These are phyloP conservation scores for Claviceps digitariae DNA, from an alignment of 2,329 filamentous ascomycete genomes.

Conservation along the genomic window DNA sequence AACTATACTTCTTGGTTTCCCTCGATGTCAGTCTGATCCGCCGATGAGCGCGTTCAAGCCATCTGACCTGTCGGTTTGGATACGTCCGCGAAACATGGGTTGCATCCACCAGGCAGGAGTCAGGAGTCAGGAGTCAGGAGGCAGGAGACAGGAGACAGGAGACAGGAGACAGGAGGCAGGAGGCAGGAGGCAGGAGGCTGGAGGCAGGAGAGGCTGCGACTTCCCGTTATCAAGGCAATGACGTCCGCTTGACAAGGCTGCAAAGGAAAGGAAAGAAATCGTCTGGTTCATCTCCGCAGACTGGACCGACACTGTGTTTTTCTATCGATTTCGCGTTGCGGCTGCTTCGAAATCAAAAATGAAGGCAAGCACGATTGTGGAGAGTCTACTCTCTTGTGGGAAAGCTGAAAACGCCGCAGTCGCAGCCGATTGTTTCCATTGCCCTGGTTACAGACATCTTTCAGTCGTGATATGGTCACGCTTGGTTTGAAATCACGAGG, in stretches of 20 bases:
- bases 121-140: no score
- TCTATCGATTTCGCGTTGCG: background rate
- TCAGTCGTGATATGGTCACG: constrained; percentile 5
- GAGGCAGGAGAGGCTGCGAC: background rate
- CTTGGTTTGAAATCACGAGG: constrained; percentile 3
- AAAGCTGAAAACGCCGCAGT: background rate
- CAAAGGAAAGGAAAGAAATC: background rate
- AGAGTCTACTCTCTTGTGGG: background rate
- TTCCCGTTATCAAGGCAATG: background rate
- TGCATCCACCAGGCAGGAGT: no score
- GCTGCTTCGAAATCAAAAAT: background rate
- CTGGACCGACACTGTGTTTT: background rate
- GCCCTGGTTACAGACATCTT: background rate
- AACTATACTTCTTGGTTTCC: background rate
- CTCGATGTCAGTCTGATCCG: background rate
- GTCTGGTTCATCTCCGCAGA: background rate
- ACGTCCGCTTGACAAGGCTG: background rate
- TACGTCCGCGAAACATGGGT: no score
- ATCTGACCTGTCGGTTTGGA: background rate
- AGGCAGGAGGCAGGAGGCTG: background rate
- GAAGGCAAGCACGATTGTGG: background rate
- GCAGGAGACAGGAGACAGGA: no score
- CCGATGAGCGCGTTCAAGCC: background rate
- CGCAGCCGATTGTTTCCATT: background rate
- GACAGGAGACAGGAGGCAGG: no score